Evolutionary conservation across 2,329 filamentous ascomycete species (phyloP).

Genomic region (Aspergillus spinulosporus): DNA sequence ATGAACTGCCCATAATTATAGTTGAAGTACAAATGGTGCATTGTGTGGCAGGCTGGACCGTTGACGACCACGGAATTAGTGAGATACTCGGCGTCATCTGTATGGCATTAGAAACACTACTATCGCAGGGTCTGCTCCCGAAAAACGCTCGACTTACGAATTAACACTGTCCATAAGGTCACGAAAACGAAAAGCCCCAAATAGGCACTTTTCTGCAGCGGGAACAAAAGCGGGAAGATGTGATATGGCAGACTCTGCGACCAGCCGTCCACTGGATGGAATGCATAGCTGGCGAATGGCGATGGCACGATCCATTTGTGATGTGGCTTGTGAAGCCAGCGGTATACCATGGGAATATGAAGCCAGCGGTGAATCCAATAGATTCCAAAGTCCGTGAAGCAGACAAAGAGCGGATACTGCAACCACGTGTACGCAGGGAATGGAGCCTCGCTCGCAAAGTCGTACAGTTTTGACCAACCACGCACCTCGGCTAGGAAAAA

Average conservation of each 20-base stretch:
- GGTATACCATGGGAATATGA: slow-evolving; percentile 79
- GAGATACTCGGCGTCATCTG: slow-evolving; percentile 85
- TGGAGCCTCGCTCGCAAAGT: slow-evolving; percentile 69
- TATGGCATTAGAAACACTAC: neutral
- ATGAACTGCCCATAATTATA: slow-evolving; percentile 97
- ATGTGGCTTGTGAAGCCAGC: slow-evolving; percentile 88
- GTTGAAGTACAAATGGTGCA: slow-evolving; percentile 86
- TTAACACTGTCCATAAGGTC: slow-evolving; percentile 95
- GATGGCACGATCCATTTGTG: slow-evolving; percentile 99
- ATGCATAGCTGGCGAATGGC: slow-evolving; percentile 86
- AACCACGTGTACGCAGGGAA: slow-evolving; percentile 72
- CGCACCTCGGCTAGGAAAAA: slow-evolving; percentile 81
- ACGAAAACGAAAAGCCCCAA: slow-evolving; percentile 83
- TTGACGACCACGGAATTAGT: slow-evolving; percentile 85
- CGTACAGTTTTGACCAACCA: slow-evolving; percentile 84
- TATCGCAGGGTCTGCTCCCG: no score
- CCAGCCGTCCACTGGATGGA: slow-evolving; percentile 91
- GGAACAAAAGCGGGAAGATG: slow-evolving; percentile 86
- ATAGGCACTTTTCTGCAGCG: slow-evolving; percentile 86
- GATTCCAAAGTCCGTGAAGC: slow-evolving; percentile 84
- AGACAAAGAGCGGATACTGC: slow-evolving; percentile 83
- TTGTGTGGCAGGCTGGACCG: slow-evolving; percentile 90
- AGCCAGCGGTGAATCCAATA: slow-evolving; percentile 87
- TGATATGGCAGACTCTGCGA: slow-evolving; percentile 88
- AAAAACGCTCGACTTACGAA: slow-evolving; percentile 47